Base-by-base conservation (phyloP, 2,329 filamentous ascomycete species). In the Sphaerulina musiva region DNA sequence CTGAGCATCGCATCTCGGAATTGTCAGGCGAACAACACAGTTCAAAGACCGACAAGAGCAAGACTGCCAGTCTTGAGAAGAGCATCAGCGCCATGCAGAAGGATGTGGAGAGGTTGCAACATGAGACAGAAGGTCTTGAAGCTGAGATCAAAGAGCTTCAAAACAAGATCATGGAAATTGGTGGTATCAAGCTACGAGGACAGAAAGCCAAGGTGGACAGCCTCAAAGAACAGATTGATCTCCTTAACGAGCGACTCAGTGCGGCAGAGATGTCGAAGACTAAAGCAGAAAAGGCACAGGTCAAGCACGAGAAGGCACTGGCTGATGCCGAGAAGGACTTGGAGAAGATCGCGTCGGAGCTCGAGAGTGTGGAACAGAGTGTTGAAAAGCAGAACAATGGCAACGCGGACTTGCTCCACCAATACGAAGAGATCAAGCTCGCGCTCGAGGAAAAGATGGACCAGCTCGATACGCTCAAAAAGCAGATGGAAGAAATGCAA, bases 111-210 rank as follows among this genome's bases (percentile, higher is more conserved):
- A 87, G 86, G 64, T 79, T 98, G 8, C 88, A 84, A 57, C 78
- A 81, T 8, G 89, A 97, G 72, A 96, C 87, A n/a, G 82, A 87
- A 1, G 93, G 85, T 44, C 84, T 95, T 7, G 93, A 98, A 69
- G 84, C 85, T 26, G 93, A 97, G 71, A 97, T 98, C 72, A 92
- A 95, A 73, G 80, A 80, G 17, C 78, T 98, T 1, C 92, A 98
- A 69, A 86, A 93, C 78, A 95, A 91, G 77, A 98, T 98, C 66
- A 97, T 98, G 93, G 86, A 96, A 71, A 86, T 95, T 59, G 93
- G 93, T 67, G 93, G 93, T 72, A 90, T 97, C 66, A 90, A 89
- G 72, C 82, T 98, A 14, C 85, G 93, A 52, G 82, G 85, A 14
- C 92, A 98, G 69, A 91, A 93, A 64, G 84, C 89, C 57, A 95